A percentile compares a stretch with the other conserved stretches of the same genome.
Evolutionary conservation across 2,329 filamentous ascomycete genomes (phyloP).

Genomic region (Immersiporthe knoxdaviesiana): DNA sequence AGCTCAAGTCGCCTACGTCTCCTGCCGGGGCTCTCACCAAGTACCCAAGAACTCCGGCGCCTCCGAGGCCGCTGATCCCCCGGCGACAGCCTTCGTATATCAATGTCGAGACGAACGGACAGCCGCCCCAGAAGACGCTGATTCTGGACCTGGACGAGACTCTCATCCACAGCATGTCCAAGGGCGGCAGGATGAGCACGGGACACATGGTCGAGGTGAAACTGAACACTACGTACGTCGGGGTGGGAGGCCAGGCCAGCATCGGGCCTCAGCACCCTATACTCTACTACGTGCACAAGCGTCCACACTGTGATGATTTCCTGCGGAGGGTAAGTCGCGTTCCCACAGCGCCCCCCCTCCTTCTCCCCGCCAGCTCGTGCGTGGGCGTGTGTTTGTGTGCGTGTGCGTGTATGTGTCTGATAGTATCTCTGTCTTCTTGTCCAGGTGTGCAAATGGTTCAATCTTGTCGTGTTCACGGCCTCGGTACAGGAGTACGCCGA

Average conservation of each 20-base stretch:
- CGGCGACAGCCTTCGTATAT: slow-evolving; percentile 88
- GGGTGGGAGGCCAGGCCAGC: slow-evolving; percentile 65
- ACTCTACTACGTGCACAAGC: slow-evolving; percentile 97
- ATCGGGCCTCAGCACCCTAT: slow-evolving; percentile 91
- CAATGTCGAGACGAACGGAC: slow-evolving; percentile 55
- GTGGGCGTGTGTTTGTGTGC: neutral
- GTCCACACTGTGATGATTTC: slow-evolving; percentile 96
- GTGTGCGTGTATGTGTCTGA: neutral
- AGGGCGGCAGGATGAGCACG: slow-evolving; percentile 91
- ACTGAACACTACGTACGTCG: slow-evolving; percentile 72
- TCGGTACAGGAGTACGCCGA: slow-evolving; percentile 98
- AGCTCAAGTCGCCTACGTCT: slow-evolving; percentile 92
- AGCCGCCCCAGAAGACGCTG: slow-evolving; percentile 81
- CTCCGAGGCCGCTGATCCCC: slow-evolving; percentile 87
- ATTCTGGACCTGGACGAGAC: slow-evolving; percentile 97
- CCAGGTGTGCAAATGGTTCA: slow-evolving; percentile 95
- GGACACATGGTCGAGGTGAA: slow-evolving; percentile 99
- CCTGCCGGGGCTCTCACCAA: slow-evolving; percentile 77
- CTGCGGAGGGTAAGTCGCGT: slow-evolving; percentile 68
- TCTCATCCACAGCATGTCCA: slow-evolving; percentile 96
- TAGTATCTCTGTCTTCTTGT: neutral
- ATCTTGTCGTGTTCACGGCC: slow-evolving; percentile 93
- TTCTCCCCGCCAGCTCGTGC: neutral
- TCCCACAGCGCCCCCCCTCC: neutral
- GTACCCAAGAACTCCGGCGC: slow-evolving; percentile 87